Percentiles rank a stretch among this genome's conserved stretches.
phyloP scores from a whole-genome alignment of 179 eudicot species.

The Heliamphora pulchella region DNA sequence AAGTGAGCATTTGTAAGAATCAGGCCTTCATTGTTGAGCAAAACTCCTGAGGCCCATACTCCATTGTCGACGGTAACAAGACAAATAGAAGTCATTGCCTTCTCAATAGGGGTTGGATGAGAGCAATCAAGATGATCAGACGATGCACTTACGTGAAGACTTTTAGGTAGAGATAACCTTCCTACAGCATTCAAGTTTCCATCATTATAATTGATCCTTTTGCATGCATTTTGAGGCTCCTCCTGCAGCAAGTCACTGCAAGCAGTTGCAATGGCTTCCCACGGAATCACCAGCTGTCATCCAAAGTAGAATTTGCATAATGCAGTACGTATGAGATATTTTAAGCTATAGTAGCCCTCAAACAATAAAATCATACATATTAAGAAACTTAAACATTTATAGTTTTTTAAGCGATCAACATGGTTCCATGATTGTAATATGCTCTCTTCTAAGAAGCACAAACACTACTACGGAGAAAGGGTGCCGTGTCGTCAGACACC shows the following conservation, averaged over 20 bases:
- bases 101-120: slow-evolving; percentile 43
- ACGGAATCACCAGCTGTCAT: slow-evolving; percentile 81
- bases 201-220: slow-evolving; percentile 16
- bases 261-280: slow-evolving; percentile 79
- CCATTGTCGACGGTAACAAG: slow-evolving; percentile 70
- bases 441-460: background rate
- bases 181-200: slow-evolving; percentile 23
- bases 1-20: slow-evolving; percentile 97
- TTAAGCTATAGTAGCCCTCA: background rate
- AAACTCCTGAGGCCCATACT: slow-evolving; percentile 92
- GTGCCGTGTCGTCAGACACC: too few species aligned
- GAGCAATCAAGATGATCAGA: slow-evolving; percentile 16
- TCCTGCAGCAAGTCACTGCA: slow-evolving; percentile 45
- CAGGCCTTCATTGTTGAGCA: slow-evolving; percentile 72
- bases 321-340: background rate
- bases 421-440: background rate
- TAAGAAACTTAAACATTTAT: background rate
- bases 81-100: slow-evolving; percentile 67
- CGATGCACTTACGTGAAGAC: slow-evolving; percentile 16
- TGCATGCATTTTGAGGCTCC: slow-evolving; percentile 25
- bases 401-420: slow-evolving; percentile 6
- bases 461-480: too few species aligned
- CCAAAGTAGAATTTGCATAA: slow-evolving; percentile 20
- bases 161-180: slow-evolving; percentile 21
- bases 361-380: background rate